Evolutionary conservation across 2,329 filamentous ascomycete species (phyloP).

Genomic region (Fusarium gaditjirri): DNA sequence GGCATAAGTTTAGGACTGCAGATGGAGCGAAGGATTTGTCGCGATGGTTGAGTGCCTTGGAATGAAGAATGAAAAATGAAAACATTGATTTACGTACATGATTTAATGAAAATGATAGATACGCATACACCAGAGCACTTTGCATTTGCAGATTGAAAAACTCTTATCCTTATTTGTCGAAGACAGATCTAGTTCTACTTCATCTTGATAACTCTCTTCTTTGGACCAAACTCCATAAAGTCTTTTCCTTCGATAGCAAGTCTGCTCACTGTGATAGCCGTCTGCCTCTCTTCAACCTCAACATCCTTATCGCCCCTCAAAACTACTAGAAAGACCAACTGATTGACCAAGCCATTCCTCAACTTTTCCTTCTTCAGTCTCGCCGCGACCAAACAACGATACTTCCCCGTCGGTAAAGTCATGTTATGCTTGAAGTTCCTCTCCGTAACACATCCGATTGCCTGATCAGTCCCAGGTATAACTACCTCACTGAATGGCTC

Average conservation of each 20-base stretch:
- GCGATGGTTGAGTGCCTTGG: constrained; percentile 15
- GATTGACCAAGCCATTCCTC: not conserved
- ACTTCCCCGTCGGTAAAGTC: not conserved
- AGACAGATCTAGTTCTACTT: not conserved
- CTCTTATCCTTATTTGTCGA: not conserved
- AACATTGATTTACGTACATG: not conserved
- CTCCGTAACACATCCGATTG: not conserved
- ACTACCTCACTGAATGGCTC: not conserved
- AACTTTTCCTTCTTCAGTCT: not conserved
- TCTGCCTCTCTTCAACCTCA: not conserved
- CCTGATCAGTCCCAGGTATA: not conserved
- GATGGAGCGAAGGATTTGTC: constrained; percentile 16
- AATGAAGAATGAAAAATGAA: not conserved
- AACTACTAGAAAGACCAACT: not conserved
- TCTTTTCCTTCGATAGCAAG: not conserved
- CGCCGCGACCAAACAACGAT: not conserved
- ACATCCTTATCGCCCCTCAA: not conserved
- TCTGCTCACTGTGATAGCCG: not conserved
- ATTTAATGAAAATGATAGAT: not conserved
- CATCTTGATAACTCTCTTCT: not conserved
- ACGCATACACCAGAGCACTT: not conserved
- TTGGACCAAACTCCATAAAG: not conserved
- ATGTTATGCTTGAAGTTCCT: not conserved
- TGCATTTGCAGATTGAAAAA: not conserved
- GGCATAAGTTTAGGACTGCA: constrained; percentile 8